Conservation (phyloP, 2,329 filamentous ascomycete genomes). For the Exutisphaerella laricina region DNA sequence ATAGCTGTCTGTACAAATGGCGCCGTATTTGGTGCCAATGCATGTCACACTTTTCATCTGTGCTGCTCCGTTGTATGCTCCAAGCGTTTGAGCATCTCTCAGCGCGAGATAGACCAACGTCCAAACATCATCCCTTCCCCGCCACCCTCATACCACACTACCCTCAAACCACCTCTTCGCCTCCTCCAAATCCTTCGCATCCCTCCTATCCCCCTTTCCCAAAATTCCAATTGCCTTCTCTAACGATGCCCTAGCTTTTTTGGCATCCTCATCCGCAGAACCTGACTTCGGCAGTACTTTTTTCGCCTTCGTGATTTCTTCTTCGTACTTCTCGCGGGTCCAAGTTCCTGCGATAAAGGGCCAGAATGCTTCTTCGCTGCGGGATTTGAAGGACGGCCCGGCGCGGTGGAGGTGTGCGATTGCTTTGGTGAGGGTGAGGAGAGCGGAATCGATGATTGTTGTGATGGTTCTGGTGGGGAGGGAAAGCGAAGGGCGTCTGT, state of each 20-base stretch:
- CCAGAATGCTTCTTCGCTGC: constrained; percentile 20
- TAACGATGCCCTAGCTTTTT: constrained; percentile 10
- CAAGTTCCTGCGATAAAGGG: constrained; percentile 17
- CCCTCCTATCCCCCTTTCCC: constrained; percentile 10
- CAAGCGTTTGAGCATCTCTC: no score
- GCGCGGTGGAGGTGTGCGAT: constrained; percentile 16
- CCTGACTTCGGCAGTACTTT: constrained; percentile 1
- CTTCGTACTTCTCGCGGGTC: constrained; percentile 10
- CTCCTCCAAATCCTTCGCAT: constrained; percentile 10
- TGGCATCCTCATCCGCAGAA: constrained; percentile 13
- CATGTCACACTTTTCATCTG: no score
- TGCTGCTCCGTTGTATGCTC: no score
- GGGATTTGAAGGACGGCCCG: constrained; percentile 5
- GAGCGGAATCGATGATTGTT: no score
- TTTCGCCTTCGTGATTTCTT: constrained; percentile 6
- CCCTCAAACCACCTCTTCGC: constrained; percentile 2
- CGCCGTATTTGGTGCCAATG: no score
- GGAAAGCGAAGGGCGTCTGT: no score
- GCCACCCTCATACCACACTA: not conserved
- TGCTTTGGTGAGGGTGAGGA: constrained; percentile 11
- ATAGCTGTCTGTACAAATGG: no score
- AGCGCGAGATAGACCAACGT: no score
- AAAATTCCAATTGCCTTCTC: constrained; percentile 14
- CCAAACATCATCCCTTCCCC: no score
- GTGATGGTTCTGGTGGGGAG: no score